Conservation (phyloP, 2,329 filamentous ascomycete species). For the Aspergillus pseudonomiae region DNA sequence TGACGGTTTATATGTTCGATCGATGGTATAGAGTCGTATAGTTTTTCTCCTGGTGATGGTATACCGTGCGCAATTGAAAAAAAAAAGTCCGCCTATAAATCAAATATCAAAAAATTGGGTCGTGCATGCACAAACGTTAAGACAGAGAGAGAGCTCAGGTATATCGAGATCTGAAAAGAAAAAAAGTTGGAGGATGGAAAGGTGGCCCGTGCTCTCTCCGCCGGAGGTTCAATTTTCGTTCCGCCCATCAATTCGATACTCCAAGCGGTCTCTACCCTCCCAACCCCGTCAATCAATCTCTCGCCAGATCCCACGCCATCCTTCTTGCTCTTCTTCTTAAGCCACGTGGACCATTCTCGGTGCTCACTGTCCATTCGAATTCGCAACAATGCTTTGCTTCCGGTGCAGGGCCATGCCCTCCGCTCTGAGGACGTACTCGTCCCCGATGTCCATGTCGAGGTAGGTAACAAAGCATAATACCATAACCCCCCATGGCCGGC, state of each 20-base stretch:
- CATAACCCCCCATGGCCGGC: background rate
- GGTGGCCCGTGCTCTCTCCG: slow-evolving; percentile 37
- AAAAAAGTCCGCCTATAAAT: too few species aligned
- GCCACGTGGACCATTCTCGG: background rate
- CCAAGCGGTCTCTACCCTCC: slow-evolving; percentile 9
- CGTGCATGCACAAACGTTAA: background rate
- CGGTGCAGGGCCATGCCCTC: slow-evolving; percentile 37
- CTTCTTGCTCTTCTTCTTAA: slow-evolving; percentile 5
- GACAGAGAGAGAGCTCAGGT: background rate
- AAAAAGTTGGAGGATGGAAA: slow-evolving; percentile 18
- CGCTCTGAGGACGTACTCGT: slow-evolving; percentile 26
- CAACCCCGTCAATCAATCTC: background rate
- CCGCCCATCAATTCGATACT: slow-evolving; percentile 18
- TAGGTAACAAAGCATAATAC: slow-evolving; percentile 2
- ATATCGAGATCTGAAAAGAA: slow-evolving; percentile 1
- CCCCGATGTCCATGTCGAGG: slow-evolving; percentile 19
- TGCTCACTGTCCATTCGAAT: too few species aligned
- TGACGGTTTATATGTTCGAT: slow-evolving; percentile 11
- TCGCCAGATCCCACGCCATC: slow-evolving; percentile 13
- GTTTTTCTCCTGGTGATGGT: background rate
- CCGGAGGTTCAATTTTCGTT: slow-evolving; percentile 37
- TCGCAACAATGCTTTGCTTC: slow-evolving; percentile 36
- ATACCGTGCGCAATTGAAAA: background rate
- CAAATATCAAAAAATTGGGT: background rate
- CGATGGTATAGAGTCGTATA: background rate